Conservation (phyloP, 441 rosid species). For the Gossypium lobatum region DNA sequence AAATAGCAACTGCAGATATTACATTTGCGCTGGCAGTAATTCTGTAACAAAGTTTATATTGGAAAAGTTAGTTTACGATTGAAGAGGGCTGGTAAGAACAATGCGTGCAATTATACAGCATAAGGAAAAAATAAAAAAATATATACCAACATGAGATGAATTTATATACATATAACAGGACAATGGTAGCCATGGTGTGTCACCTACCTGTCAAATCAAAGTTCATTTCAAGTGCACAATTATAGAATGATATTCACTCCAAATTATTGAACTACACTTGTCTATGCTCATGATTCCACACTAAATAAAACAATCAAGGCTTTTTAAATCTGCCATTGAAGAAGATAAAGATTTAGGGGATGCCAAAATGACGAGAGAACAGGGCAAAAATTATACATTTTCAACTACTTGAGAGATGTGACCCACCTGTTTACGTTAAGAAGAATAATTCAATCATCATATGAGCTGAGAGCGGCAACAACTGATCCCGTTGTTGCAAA, state of each 20-base stretch:
- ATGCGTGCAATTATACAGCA: not conserved
- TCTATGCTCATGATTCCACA: not conserved
- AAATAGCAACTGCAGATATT: not conserved
- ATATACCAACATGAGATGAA: not conserved
- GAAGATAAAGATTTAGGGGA: not conserved
- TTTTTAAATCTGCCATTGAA: not conserved
- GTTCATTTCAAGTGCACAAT: not conserved
- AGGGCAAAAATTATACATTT: not conserved
- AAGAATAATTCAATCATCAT: slow-evolving; percentile 38
- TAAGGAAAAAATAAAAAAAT: not conserved
- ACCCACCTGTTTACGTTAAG: slow-evolving; percentile 28
- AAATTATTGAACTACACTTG: not conserved
- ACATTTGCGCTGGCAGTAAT: not conserved
- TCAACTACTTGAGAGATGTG: not conserved
- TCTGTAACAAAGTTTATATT: slow-evolving; percentile 23
- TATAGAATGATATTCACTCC: not conserved
- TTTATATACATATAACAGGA: not conserved
- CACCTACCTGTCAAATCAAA: not conserved
- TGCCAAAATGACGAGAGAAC: not conserved
- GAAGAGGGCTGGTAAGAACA: not conserved
- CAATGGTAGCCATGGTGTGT: not conserved
- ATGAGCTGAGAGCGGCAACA: slow-evolving; percentile 77
- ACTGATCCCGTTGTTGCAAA: slow-evolving; percentile 76
- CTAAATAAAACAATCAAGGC: not conserved
- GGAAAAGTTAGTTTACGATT: not conserved